phyloP scores from a whole-genome alignment of 352 stramenopile species.

The Globisporangium cylindrosporum region DNA sequence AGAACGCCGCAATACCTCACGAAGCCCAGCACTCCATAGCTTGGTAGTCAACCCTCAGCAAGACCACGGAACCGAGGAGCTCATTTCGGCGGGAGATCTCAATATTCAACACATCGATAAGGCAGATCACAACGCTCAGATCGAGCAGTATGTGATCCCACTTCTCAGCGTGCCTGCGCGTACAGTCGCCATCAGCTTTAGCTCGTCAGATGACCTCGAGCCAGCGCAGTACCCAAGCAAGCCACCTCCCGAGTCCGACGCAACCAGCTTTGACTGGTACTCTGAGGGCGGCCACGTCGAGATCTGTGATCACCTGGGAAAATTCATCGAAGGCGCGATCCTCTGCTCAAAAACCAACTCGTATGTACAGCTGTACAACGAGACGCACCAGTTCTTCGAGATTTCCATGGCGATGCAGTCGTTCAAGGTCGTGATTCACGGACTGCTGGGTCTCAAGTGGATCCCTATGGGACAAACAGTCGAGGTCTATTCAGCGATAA shows the following conservation, averaged over 20 bases:
- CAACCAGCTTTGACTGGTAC: constrained; percentile 47
- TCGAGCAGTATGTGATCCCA: not conserved
- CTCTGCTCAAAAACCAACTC: constrained; percentile 37
- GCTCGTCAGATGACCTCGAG: too few relatives aligned
- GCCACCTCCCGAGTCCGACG: not conserved
- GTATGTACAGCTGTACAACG: constrained; percentile 55
- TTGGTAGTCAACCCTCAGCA: not conserved
- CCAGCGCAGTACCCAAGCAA: not conserved
- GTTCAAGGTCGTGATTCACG: constrained; percentile 61
- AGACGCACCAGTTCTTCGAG: constrained; percentile 49
- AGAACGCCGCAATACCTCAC: not conserved
- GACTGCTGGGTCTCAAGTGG: constrained; percentile 35
- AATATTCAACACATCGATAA: not conserved
- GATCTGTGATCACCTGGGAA: constrained; percentile 29
- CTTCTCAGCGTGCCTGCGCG: not conserved
- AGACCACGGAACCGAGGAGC: not conserved
- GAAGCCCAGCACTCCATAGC: not conserved
- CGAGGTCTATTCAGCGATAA: constrained; percentile 58
- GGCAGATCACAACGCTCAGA: not conserved
- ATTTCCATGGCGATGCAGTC: constrained; percentile 27
- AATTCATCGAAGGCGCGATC: constrained; percentile 48
- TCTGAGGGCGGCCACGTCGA: constrained; percentile 48
- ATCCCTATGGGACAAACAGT: constrained; percentile 44
- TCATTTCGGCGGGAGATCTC: not conserved
- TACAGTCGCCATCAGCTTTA: not conserved